These are phyloP conservation scores for Coniochaeta sp. DNA, from an alignment of 2,329 filamentous ascomycete species.

Conservation along the genomic window DNA sequence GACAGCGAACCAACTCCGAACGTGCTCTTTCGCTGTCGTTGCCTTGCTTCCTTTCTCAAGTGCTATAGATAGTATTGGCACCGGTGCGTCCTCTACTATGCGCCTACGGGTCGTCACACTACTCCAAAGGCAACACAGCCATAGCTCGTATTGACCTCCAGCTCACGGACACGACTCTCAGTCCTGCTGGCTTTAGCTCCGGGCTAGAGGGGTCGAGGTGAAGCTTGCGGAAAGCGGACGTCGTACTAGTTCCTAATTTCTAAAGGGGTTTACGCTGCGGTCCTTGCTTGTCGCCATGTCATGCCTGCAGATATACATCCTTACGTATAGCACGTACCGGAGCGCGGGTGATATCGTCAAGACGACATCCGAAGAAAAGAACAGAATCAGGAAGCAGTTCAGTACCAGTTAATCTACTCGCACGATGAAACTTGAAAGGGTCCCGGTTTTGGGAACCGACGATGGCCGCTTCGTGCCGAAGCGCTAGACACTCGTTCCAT, in stretches of 20 bases:
- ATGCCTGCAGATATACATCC: background rate
- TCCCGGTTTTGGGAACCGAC: background rate
- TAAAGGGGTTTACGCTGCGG: background rate
- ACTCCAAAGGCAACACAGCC: background rate
- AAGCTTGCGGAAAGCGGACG: background rate
- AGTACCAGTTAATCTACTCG: background rate
- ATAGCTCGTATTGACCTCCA: background rate
- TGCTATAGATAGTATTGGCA: background rate
- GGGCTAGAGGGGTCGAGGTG: background rate
- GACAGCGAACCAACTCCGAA: background rate
- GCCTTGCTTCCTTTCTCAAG: background rate
- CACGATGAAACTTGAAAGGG: background rate
- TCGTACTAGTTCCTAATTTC: background rate
- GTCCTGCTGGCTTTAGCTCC: background rate
- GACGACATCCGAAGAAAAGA: background rate
- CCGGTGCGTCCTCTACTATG: background rate
- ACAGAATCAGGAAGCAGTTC: background rate
- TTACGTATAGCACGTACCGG: background rate
- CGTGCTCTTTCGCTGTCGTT: background rate
- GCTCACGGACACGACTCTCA: background rate
- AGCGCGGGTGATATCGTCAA: background rate
- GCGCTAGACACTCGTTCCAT: background rate
- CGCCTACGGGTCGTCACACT: background rate
- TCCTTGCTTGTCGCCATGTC: background rate
- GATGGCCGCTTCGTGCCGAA: constrained; percentile 2